Evolutionary conservation across 2,329 filamentous ascomycete genomes (phyloP), one percentile per base, ranked within the genome.

Genomic region (Pezicula neosporulosa): DNA sequence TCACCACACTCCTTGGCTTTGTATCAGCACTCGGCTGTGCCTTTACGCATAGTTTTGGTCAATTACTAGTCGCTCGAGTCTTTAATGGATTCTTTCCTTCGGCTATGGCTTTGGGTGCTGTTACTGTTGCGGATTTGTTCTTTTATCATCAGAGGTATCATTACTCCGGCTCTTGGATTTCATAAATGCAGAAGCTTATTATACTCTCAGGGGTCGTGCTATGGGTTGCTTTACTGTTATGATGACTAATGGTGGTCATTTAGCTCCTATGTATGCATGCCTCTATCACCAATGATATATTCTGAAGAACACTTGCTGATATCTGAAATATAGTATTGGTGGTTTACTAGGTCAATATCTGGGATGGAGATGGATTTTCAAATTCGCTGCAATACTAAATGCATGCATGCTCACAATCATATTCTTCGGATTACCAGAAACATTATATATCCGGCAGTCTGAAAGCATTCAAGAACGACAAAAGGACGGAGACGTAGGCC

Each of bases 341-440:
- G 90, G 90, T 0, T 92, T 93, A 56, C 81, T 89, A 1, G 89
- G 65, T 59, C 77, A 90, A 66, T 82, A 86, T 55, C 73, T 91
- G 2, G 89, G 89, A 10, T 96, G 90, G 90, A 74, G 90, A 19
- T 96, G 90, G 89, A 85, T 27, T 56, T 68, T 64, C 53, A 60
- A 63, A 35, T 58, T 66, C 24, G 53, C 60, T 6, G 57, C 62
- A 6, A 63, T 66, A 13, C 42, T 63, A 8, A 59, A 64, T 45
- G 65, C 56, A 2, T 49, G 58, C 28, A 61, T 64, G 52, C 55
- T 63, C n/a, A 21, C 60, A 3, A 44, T 63, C 3, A 58, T 62
- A 28, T 49, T 64, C 36, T 61, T 66, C 38, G 59, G 56, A 21
- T 48, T 67, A 3, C 64, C 65, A 24, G 65, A 68, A 56, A 68